Evolutionary conservation across 768 basidiomycete species (phyloP), one percentile per base, ranked within the genome.

Genomic region (Russula virescens): DNA sequence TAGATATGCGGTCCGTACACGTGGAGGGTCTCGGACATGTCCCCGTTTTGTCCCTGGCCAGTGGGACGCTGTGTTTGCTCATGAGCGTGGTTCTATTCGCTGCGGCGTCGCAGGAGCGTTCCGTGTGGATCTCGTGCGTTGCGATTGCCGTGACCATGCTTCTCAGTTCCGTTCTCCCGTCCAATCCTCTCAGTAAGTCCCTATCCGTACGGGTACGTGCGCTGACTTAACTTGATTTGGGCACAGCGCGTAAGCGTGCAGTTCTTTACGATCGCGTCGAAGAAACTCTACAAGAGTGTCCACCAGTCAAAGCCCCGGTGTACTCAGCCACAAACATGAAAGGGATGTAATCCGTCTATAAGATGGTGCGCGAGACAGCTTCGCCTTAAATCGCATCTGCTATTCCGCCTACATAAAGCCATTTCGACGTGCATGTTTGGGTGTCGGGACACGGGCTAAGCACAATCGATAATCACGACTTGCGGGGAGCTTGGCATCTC

Each of bases 51-150:
- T 38, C 61, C 8, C 54, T 65, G 21, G 56, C 26, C 4, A 49
- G 64, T 10, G 64, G 64, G 23, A 16, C 51, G 2, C 9, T 63
- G 13, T 65, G 56, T 23, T 43, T 65, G 55, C 47, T 65, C 23
- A 3, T 26, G 28, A 63, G 38, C 52, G 64, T 65, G 46, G 21
- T 63, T 5, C 9, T 63, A 28, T 50, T 55, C 45, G 64, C 64
- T 35, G 34, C n/a, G 1, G 45, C 31, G 13, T 48, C 56, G 28
- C 64, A 63, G 34, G 56, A 38, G 25, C 56, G 19, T 45, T 8
- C 3, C 21, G 26, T 65, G 19, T 65, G 64, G 56, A 31, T 65
- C 14, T 52, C 64, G 10, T 63, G 62, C 42, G 14, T 46, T 23
- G 35, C 23, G 16, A 49, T 63, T 7, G 25, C 34, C 19, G 40